Conservation (phyloP, 768 basidiomycete species). For the Chlorophyllum brunneum region DNA sequence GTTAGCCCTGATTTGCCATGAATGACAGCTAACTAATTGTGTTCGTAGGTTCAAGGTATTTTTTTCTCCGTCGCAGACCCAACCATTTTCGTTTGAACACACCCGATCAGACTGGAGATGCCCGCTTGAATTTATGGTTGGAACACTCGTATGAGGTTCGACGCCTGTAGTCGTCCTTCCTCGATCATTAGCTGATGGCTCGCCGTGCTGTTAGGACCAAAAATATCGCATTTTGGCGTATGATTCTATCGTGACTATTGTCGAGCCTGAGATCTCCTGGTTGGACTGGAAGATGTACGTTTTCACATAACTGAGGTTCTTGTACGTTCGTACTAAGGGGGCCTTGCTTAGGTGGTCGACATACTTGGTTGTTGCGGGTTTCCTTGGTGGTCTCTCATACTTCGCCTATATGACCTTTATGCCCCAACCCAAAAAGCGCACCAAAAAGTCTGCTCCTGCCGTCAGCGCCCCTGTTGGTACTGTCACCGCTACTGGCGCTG, state of each 20-base stretch:
- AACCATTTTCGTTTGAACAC: slow-evolving; percentile 7
- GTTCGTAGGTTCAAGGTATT: slow-evolving; percentile 57
- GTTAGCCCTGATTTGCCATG: slow-evolving; percentile 24
- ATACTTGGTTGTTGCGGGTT: slow-evolving; percentile 62
- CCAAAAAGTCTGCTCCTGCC: slow-evolving; percentile 36
- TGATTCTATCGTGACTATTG: slow-evolving; percentile 72
- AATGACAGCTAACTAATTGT: slow-evolving; percentile 5
- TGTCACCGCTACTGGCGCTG: slow-evolving; percentile 60
- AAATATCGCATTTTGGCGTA: slow-evolving; percentile 64
- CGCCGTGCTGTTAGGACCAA: slow-evolving; percentile 37
- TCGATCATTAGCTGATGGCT: neutral
- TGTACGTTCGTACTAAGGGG: neutral
- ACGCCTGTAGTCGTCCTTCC: slow-evolving; percentile 18
- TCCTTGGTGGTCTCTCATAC: slow-evolving; percentile 63
- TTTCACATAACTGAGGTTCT: neutral
- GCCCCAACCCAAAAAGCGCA: slow-evolving; percentile 59
- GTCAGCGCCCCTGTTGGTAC: slow-evolving; percentile 53
- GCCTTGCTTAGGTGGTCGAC: slow-evolving; percentile 49
- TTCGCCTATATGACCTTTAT: slow-evolving; percentile 61
- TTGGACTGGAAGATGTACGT: slow-evolving; percentile 80
- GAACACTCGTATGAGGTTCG: slow-evolving; percentile 64
- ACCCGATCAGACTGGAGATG: slow-evolving; percentile 60
- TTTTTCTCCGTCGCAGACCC: neutral
- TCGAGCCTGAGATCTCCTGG: slow-evolving; percentile 74
- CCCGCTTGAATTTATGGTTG: slow-evolving; percentile 72